Evolutionary conservation across 1,139 yeast genomes (phyloP), one percentile per base, ranked within the genome.

Genomic region (Candida tropicalis): DNA sequence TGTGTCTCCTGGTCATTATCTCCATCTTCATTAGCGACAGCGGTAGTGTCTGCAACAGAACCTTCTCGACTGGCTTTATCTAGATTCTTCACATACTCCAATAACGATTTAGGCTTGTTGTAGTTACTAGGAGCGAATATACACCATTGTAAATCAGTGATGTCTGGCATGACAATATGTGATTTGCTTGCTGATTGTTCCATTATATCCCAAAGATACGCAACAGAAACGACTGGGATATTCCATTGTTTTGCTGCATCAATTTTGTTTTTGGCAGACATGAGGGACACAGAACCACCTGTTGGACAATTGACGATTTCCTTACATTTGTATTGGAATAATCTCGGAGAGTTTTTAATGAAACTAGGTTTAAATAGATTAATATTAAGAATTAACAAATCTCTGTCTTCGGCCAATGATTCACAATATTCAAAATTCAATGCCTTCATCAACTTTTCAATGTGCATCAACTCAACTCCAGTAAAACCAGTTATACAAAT

Each of bases 381-480:
- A 40, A 86, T 69, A 52, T 84, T 82, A 2, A 88, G 73, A 2
- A 90, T 62, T 27, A 90, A 65, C 13, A 88, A 54, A 57, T 87
- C 90, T 31, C 89, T 70, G 9, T 74, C 66, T 15, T 75, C 62
- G 6, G 80, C 77, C 43, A 90, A 68, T 3, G 77, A 70, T 3
- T 77, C 77, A 50, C 76, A 64, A 48, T 77, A 65, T 41, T 70
- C 62, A 59, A 82, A 71, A 10, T 87, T 70, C 63, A 82, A 53
- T n/a, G 70, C 59, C 28, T 66, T 56, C 10, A 88, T 68, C 40
- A 91, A 68, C 54, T 86, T 84, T 13, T 78, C 81, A 8, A 88
- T 56, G 63, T 91, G 98, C 34, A 88, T 66, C 23, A 84, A 68
- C 59, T 91, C 97, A 13, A 89, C 81, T 0, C 96, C 97, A 10